Conservation (phyloP, 768 basidiomycete species). For the Rubroboletus satanas region DNA sequence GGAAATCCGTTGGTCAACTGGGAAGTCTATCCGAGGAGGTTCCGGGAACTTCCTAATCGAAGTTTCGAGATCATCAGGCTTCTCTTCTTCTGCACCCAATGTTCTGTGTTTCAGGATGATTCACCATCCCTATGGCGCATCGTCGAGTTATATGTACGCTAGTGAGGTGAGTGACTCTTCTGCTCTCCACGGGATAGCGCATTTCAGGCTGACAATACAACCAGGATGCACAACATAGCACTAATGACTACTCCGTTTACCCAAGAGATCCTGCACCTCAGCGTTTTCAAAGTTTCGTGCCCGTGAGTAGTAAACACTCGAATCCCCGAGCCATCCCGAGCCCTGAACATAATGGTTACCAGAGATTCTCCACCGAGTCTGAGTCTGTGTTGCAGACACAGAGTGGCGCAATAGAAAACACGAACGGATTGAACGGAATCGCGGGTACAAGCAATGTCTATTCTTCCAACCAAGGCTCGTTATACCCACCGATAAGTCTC, state of each 20-base stretch:
- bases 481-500: constrained; percentile 5
- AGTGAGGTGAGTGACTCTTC: constrained; percentile 16
- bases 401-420: constrained; percentile 3
- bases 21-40: not conserved
- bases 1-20: constrained; percentile 1
- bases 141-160: constrained; percentile 27
- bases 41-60: not conserved
- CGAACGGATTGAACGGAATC: not conserved
- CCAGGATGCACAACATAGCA: constrained; percentile 9
- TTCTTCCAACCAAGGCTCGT: constrained; percentile 8
- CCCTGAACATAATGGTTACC: not conserved
- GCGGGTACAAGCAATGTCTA: not conserved
- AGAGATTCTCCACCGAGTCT: constrained; percentile 30
- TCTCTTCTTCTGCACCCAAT: constrained; percentile 12
- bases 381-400: constrained; percentile 15
- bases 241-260: not conserved
- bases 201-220: not conserved
- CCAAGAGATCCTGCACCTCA: constrained; percentile 13
- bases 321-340: not conserved
- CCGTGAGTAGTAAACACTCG: constrained; percentile 17
- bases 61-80: not conserved
- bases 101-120: constrained; percentile 26
- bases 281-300: constrained; percentile 25
- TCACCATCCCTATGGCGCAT: constrained; percentile 27
- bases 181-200: not conserved